A percentile compares a stretch with the other conserved stretches of the same genome.
phyloP scores from a whole-genome alignment of 1,284 basidiomycete genomes.

The Puccinia horiana region DNA sequence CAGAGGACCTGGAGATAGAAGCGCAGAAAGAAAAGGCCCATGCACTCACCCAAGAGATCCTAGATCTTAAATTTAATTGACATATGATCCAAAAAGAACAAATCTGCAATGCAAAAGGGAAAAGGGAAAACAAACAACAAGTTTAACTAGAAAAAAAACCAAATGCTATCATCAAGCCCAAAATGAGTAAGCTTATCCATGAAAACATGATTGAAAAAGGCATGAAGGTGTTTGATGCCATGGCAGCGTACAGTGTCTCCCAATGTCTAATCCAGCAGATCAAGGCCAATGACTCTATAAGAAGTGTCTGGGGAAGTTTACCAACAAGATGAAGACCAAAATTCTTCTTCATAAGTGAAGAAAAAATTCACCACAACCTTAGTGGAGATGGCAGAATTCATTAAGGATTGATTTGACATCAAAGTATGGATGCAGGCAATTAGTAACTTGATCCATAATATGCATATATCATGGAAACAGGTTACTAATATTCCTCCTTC shows the following conservation, averaged over 20 bases:
- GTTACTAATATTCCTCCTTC: conserved; percentile 11
- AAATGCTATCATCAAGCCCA: conserved; percentile 4
- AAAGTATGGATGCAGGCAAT: not conserved
- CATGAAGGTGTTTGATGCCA: not conserved
- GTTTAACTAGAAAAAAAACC: not conserved
- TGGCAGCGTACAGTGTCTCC: not conserved
- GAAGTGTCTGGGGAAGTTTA: not conserved
- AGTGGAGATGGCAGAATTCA: not conserved
- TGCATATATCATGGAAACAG: conserved; percentile 23
- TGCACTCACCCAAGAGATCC: not conserved
- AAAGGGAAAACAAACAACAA: not conserved
- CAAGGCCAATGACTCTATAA: not conserved
- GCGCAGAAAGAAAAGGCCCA: not conserved
- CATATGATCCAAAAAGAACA: not conserved
- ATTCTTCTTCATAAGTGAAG: not conserved
- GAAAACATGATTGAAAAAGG: conserved; percentile 9
- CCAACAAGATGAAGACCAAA: conserved; percentile 1
- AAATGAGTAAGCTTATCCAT: not conserved
- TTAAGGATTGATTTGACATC: conserved; percentile 1
- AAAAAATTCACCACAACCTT: not conserved
- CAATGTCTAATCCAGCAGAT: not conserved
- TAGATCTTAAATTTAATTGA: not conserved
- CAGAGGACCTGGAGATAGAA: not conserved
- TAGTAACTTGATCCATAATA: conserved; percentile 18
- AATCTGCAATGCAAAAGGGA: not conserved